Base-by-base conservation (phyloP, 208 protist genomes). In the Entamoeba histolytica region DNA sequence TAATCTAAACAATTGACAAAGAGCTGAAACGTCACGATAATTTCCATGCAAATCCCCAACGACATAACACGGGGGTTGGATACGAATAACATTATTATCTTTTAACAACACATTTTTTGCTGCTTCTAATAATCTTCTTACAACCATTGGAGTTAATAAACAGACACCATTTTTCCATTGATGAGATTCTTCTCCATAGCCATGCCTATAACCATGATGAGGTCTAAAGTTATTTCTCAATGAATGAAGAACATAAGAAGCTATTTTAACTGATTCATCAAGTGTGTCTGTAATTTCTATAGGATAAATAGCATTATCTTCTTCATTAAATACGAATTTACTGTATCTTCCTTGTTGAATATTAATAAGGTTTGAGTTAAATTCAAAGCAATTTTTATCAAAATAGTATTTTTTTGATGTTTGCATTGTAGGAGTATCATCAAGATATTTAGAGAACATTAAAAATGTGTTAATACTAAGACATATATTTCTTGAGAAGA, bases 1-100 rank as follows among this genome's bases (percentile, higher is more conserved):
- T 14, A 87, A 87, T 0, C 61, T 87, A 35, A 87, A 87, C 10
- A 94, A 17, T 47, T 92, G 92, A 7, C 28, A 15, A 1, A 95
- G 15, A 7, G 92, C 47, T 49, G 55, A 12, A 28, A 94, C 35
- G 61, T 95, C 94, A 17, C 92, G 49, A 57, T 93, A 95, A 23
- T 95, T 91, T 15, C 94, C 94, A 47, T 95, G 94, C 6, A 95
- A 50, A 55, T 95, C 94, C n/a, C 94, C 94, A 52, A 50, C 17
- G 44, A 92, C 49, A 73, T 69, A 39, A 5, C 35, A 51, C 4
- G 92, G 92, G 0, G 44, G 49, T 49, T 69, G 23, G 1, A 92
- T 69, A 17, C 28, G 15, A 0, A 92, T 6, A 10, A 92, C 49
- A 44, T 55, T 73, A 7, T 10, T 50, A 6, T 92, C 92, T 23